phyloP scores from a whole-genome alignment of 805 yeast species.

The Cyberlindnera nakhonratchasimensis region DNA sequence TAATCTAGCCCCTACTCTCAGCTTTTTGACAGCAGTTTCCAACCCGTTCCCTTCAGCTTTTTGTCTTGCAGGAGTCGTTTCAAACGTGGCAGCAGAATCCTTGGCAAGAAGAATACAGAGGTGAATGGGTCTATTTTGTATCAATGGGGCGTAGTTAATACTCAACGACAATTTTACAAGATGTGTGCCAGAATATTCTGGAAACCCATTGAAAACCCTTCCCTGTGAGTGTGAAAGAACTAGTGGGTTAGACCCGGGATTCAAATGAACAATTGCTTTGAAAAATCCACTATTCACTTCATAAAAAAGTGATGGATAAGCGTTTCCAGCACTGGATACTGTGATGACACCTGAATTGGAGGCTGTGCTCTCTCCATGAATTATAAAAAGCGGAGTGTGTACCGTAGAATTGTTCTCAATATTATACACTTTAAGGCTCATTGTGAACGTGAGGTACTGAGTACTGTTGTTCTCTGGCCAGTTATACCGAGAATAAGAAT shows the following conservation, averaged over 20 bases:
- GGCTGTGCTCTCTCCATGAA: slow-evolving; percentile 44
- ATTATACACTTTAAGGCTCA: slow-evolving; percentile 31
- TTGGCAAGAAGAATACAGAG: slow-evolving; percentile 70
- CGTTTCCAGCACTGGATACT: slow-evolving; percentile 40
- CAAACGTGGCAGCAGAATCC: slow-evolving; percentile 71
- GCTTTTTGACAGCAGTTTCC: slow-evolving; percentile 65
- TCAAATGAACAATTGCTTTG: slow-evolving; percentile 69
- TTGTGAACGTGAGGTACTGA: slow-evolving; percentile 1
- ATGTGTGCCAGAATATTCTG: slow-evolving; percentile 8
- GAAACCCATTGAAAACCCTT: slow-evolving; percentile 32
- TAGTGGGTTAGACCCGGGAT: slow-evolving; percentile 63
- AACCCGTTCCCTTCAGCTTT: slow-evolving; percentile 59
- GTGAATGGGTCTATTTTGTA: slow-evolving; percentile 74
- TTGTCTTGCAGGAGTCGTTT: slow-evolving; percentile 54
- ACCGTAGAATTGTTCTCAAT: slow-evolving; percentile 33
- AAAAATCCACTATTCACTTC: slow-evolving; percentile 70
- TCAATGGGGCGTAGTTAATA: slow-evolving; percentile 51
- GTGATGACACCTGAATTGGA: slow-evolving; percentile 35
- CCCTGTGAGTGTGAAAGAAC: slow-evolving; percentile 46
- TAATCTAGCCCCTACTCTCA: slow-evolving; percentile 78
- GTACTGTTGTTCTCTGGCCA: no score
- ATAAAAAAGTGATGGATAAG: slow-evolving; percentile 59
- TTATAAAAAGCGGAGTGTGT: slow-evolving; percentile 45
- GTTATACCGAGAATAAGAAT: background rate
- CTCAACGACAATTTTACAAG: slow-evolving; percentile 25